These are phyloP conservation scores for Tremella yokohamensis DNA, from an alignment of 768 basidiomycete species.

Conservation along the genomic window DNA sequence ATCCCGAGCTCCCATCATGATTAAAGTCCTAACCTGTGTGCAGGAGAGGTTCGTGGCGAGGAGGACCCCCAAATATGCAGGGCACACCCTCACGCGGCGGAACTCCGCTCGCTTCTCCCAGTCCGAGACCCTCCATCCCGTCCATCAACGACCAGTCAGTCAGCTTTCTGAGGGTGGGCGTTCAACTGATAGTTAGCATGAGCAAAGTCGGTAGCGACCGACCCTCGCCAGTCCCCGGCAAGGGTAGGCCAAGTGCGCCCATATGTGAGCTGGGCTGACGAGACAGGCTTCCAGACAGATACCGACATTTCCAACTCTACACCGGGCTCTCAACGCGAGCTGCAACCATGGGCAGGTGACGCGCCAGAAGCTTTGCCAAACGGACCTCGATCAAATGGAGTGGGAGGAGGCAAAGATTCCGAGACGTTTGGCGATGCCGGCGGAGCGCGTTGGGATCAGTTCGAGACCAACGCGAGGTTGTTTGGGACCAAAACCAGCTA, in stretches of 20 bases:
- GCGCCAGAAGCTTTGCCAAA: conserved; percentile 9
- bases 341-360: conserved; percentile 41
- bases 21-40: conserved; percentile 1
- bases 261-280: conserved; percentile 5
- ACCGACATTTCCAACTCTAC: conserved; percentile 37
- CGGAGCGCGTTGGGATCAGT: conserved; percentile 44
- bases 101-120: conserved; percentile 12
- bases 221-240: conserved; percentile 17
- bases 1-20: neutral
- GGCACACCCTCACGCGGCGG: conserved; percentile 16
- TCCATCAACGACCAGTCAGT: conserved; percentile 44
- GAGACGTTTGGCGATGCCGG: conserved; percentile 40
- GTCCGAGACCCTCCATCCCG: conserved; percentile 16
- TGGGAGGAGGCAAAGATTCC: conserved; percentile 21
- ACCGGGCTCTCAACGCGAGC: conserved; percentile 27
- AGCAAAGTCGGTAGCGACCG: conserved; percentile 30
- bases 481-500: conserved; percentile 90
- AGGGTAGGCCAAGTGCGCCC: conserved; percentile 2
- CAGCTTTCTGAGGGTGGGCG: neutral
- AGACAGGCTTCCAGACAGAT: conserved; percentile 40
- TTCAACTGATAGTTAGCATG: conserved; percentile 24
- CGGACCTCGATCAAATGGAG: conserved; percentile 12
- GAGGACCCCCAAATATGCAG: conserved; percentile 34
- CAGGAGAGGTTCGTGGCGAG: conserved; percentile 41
- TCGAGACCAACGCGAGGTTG: conserved; percentile 55